A percentile compares a stretch with the other conserved stretches of the same genome.
phyloP scores from a whole-genome alignment of 2,329 filamentous ascomycete species.

The Phyllosticta citriasiana region DNA sequence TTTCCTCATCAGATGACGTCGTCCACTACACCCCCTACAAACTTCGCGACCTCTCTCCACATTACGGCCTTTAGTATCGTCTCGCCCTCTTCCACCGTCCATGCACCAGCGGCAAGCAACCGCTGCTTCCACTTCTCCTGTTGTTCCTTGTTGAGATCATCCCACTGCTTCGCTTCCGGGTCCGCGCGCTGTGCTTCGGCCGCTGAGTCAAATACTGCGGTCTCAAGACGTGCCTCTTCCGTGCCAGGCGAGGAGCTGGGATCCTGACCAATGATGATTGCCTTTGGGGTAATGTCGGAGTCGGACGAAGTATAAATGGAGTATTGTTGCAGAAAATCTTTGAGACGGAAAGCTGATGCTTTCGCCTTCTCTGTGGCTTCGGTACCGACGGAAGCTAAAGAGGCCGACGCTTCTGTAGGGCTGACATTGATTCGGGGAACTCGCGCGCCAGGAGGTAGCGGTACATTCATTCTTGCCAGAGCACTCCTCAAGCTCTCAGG shows the following conservation, averaged over 20 bases:
- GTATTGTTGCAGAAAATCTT: background rate
- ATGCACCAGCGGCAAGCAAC: slow-evolving; percentile 61
- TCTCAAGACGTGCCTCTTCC: slow-evolving; percentile 27
- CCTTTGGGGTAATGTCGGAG: slow-evolving; percentile 14
- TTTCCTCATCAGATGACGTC: background rate
- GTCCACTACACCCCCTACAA: slow-evolving; percentile 31
- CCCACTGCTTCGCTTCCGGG: slow-evolving; percentile 53
- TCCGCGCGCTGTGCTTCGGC: slow-evolving; percentile 28
- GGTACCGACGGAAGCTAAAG: background rate
- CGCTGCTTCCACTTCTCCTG: slow-evolving; percentile 58
- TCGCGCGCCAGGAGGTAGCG: slow-evolving; percentile 17
- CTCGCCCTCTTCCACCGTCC: slow-evolving; percentile 71
- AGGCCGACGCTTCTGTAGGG: background rate
- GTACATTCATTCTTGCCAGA: slow-evolving; percentile 11
- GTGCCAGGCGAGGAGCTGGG: slow-evolving; percentile 15
- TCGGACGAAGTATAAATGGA: background rate
- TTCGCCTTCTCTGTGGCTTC: background rate
- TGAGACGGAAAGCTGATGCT: background rate
- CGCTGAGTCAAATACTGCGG: slow-evolving; percentile 29
- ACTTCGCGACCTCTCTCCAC: slow-evolving; percentile 62
- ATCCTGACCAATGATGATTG: slow-evolving; percentile 31
- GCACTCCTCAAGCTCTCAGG: slow-evolving; percentile 39
- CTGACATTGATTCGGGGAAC: background rate
- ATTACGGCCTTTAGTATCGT: slow-evolving; percentile 65
- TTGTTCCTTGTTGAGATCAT: slow-evolving; percentile 55